Conservation (phyloP, 768 basidiomycete species). For the Saitozyma sp. region DNA sequence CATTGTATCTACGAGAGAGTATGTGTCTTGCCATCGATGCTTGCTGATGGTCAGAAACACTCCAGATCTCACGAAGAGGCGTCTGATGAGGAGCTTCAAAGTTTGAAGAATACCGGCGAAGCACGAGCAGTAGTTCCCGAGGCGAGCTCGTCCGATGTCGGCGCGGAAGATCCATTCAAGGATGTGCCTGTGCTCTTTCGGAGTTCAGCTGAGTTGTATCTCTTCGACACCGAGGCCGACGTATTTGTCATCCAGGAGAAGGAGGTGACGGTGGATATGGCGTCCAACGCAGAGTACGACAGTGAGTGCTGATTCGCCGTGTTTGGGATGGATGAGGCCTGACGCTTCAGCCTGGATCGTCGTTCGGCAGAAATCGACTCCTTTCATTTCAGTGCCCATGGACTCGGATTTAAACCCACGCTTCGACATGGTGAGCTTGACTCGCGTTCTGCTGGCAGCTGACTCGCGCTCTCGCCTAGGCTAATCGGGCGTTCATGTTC, state of each 20-base stretch:
- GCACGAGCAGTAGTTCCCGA: not conserved
- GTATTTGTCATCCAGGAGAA: constrained; percentile 55
- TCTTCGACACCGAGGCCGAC: constrained; percentile 55
- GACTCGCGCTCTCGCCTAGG: constrained; percentile 22
- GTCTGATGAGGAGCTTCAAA: constrained; percentile 67
- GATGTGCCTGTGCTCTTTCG: constrained; percentile 42
- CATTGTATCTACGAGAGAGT: constrained; percentile 85
- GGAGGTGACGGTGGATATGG: constrained; percentile 48
- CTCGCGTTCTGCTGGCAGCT: not conserved
- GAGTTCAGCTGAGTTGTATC: constrained; percentile 52
- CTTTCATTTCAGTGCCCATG: constrained; percentile 49
- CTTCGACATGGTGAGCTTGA: constrained; percentile 34
- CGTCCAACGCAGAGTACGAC: constrained; percentile 50
- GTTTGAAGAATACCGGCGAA: constrained; percentile 77
- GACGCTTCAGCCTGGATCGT: constrained; percentile 47
- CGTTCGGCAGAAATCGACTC: constrained; percentile 34
- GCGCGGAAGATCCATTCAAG: constrained; percentile 43
- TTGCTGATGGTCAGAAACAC: constrained; percentile 65
- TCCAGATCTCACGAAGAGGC: constrained; percentile 68
- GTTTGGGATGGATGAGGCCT: constrained; percentile 4
- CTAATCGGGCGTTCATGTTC: constrained; percentile 75
- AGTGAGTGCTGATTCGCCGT: constrained; percentile 30
- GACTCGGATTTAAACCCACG: constrained; percentile 48
- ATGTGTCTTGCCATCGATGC: constrained; percentile 11
- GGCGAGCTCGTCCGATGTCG: not conserved